phyloP scores from a whole-genome alignment of 371 early-diverging fungal genomes.

The Mortierella sp. region DNA sequence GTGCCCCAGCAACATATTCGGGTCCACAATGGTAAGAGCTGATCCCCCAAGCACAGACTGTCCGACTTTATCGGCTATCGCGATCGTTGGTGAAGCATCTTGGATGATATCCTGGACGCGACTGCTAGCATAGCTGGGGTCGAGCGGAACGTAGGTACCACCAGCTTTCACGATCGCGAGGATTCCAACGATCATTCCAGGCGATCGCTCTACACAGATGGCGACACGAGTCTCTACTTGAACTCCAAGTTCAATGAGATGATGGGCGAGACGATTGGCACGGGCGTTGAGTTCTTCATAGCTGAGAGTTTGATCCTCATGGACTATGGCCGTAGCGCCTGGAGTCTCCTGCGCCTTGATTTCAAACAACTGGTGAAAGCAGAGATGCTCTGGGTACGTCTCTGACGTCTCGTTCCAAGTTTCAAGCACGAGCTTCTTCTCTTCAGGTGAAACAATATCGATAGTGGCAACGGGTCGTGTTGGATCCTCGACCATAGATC shows the following conservation, averaged over 20 bases:
- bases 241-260: slow-evolving; percentile 6
- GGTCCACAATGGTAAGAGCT: too few relatives aligned
- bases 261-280: slow-evolving; percentile 7
- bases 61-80: too few relatives aligned
- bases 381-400: background rate
- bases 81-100: too few relatives aligned
- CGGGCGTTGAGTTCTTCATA: slow-evolving; percentile 11
- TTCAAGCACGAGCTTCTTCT: background rate
- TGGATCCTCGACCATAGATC: background rate
- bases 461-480: background rate
- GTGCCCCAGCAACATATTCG: too few relatives aligned
- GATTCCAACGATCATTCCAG: slow-evolving; percentile 1
- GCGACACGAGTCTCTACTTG: slow-evolving; percentile 12
- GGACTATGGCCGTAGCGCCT: slow-evolving; percentile 12
- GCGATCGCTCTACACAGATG: slow-evolving; percentile 7
- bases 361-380: slow-evolving; percentile 17
- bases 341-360: slow-evolving; percentile 1
- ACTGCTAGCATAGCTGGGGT: background rate
- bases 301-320: slow-evolving; percentile 8
- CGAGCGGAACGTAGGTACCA: slow-evolving; percentile 15
- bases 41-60: too few relatives aligned
- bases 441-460: background rate
- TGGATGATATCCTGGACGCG: background rate
- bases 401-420: slow-evolving; percentile 5
- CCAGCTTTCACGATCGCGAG: slow-evolving; percentile 16